Evolutionary conservation across 352 stramenopile species (phyloP), one percentile per base, ranked within the genome.

Genomic region (Phytophthora pini): DNA sequence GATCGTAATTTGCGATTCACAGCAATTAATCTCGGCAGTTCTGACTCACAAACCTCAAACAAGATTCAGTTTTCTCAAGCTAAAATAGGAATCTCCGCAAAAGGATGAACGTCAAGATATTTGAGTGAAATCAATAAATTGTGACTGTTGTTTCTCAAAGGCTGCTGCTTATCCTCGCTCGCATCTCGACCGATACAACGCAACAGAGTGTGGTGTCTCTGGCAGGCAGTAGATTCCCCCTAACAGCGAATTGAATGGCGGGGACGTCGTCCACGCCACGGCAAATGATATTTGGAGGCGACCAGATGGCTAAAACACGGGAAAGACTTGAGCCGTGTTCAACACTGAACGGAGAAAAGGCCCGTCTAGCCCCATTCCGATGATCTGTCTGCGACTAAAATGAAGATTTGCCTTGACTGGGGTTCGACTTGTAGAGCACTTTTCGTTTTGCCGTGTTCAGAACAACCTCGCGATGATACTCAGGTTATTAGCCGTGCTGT

Each of bases 281-380:
- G 29, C 32, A 31, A 1, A 41, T 40, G 27, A 49, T 55, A 53
- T 53, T 54, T 55, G 39, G 43, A 31, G 36, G 44, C n/a, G 32
- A n/a, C 9, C 59, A 67, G 58, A 66, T 66, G 58, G 40, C 10
- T 41, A 49, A 53, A 36, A 34, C 52, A 24, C 41, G 50, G 50
- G 59, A 67, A 67, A 61, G 49, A 24, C 48, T 53, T 47, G 47
- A 46, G 22, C 22, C 59, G 50, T 67, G 59, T 67, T 66, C 50
- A 49, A 66, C 43, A 49, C 26, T 27, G 34, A 63, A 45, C 26
- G 11, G 40, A 32, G 31, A 36, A 41, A 61, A 38, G 6, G 17
- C 13, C 34, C 44, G 24, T 22, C 36, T 48, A 53, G 15, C 12
- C 24, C 38, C 36, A 51, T 58, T 65, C 29, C 13, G 47, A 51